Base-by-base conservation (phyloP, 163 green algal species). In the Chlamydomonas reinhardtii region DNA sequence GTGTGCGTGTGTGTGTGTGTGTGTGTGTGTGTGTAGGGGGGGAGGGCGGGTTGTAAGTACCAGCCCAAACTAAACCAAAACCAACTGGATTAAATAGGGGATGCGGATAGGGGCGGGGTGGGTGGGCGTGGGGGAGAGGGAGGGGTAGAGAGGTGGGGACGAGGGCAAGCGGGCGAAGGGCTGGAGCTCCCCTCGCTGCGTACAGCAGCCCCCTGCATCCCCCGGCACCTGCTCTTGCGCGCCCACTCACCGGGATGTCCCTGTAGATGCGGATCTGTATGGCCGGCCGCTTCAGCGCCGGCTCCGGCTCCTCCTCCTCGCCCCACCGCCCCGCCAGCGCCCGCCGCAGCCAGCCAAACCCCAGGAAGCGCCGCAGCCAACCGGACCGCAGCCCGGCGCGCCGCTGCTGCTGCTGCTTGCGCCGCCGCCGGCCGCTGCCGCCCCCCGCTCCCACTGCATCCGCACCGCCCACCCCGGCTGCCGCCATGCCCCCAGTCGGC, bases 201-300 rank as follows among this genome's bases (percentile, higher is more conserved):
- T n/a, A n/a, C n/a, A n/a, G n/a, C n/a, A n/a, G n/a, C n/a, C n/a
- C n/a, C n/a, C n/a, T n/a, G n/a, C n/a, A n/a, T n/a, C n/a, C n/a
- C n/a, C n/a, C n/a, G n/a, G n/a, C n/a, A n/a, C n/a, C n/a, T n/a
- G n/a, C n/a, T n/a, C 56, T 76, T 27, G 20, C 15, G 14, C 22
- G 4, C 72, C 27, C 72, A 27, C 76, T 9, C 74, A 94, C 87
- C n/a, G 91, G 91, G 48, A 93, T 91, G 72, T 94, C 92, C 0
- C 90, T 43, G 77, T 92, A 93, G 20, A 93, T 83, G 25, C 84
- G 89, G 22, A 94, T 89, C 73, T 86, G 82, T n/a, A 93, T 88
- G 4, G 80, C 74, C 25, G 86, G 82, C 61, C 82, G 82, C 71
- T 62, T 62, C 16, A 87, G 24, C 15, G 72, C 82, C 39, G 72